phyloP scores from a whole-genome alignment of 495 filamentous ascomycete species.

The Hypoxylon cercidicola region DNA sequence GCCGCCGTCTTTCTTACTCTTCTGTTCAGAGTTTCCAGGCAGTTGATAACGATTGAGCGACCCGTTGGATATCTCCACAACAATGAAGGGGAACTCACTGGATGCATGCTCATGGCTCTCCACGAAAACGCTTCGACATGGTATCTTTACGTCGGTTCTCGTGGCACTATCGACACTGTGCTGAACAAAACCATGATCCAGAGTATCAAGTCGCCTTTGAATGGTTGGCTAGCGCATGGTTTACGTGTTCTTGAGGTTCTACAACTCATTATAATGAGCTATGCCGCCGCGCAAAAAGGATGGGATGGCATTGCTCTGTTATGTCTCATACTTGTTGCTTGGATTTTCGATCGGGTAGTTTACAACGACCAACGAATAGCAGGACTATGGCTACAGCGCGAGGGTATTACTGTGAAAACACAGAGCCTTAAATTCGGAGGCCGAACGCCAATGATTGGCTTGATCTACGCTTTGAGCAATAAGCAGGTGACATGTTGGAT shows the following conservation, averaged over 20 bases:
- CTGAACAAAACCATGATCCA: not conserved
- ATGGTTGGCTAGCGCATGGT: not conserved
- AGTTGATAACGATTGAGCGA: not conserved
- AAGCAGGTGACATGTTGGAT: not conserved
- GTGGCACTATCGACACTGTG: not conserved
- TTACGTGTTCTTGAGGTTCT: not conserved
- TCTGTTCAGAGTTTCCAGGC: not conserved
- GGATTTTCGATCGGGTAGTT: not conserved
- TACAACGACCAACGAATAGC: not conserved
- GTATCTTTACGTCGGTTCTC: constrained; percentile 2
- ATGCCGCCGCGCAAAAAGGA: not conserved
- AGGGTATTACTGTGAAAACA: not conserved
- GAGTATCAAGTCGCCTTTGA: not conserved
- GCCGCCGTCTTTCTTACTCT: not conserved
- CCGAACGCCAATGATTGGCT: not conserved
- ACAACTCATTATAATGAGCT: not conserved
- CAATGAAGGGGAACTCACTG: not conserved
- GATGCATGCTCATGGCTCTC: not conserved
- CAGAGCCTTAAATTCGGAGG: not conserved
- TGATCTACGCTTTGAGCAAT: not conserved
- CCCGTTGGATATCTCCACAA: not conserved
- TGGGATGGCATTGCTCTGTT: not conserved
- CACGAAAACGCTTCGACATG: not conserved
- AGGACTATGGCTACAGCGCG: not conserved
- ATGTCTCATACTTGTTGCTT: not conserved